Evolutionary conservation across 2,329 filamentous ascomycete species (phyloP).

Genomic region (Zarea fungicola): DNA sequence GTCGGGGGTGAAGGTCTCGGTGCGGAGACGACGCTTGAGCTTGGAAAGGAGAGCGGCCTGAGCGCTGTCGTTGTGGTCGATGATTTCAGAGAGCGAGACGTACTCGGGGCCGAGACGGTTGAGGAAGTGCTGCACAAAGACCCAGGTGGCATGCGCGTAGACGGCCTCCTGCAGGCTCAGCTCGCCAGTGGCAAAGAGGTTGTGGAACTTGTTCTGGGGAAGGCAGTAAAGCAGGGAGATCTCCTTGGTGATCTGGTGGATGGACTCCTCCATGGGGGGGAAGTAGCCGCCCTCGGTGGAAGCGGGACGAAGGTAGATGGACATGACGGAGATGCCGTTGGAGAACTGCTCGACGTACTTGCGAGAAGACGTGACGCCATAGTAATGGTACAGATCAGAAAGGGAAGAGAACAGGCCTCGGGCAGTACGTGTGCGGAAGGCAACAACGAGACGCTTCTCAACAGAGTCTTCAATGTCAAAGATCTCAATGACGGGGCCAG

Average conservation of each 20-base stretch:
- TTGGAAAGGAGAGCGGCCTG: constrained; percentile 87
- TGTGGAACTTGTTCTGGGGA: constrained; percentile 93
- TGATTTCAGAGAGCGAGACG: constrained; percentile 72
- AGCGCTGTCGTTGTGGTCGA: constrained; percentile 74
- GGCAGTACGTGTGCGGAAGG: constrained; percentile 89
- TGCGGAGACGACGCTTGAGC: constrained; percentile 90
- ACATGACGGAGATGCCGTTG: constrained; percentile 96
- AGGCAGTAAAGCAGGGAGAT: constrained; percentile 96
- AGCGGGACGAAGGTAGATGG: constrained; percentile 80
- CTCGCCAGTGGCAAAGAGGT: constrained; percentile 76
- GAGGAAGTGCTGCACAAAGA: constrained; percentile 96
- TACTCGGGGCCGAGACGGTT: constrained; percentile 94
- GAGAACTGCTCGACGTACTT: constrained; percentile 99
- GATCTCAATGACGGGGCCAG: constrained; percentile 94
- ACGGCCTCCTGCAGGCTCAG: constrained; percentile 94
- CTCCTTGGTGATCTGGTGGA: constrained; percentile 99
- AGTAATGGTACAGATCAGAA: constrained; percentile 97
- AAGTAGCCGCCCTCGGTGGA: constrained; percentile 49
- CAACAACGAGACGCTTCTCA: constrained; percentile 91
- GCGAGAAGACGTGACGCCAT: constrained; percentile 88
- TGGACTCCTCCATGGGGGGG: constrained; percentile 86
- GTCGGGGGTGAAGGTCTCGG: constrained; percentile 95
- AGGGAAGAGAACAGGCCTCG: constrained; percentile 91
- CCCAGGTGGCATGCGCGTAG: constrained; percentile 95
- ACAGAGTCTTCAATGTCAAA: constrained; percentile 89